Evolutionary conservation across 2,329 filamentous ascomycete genomes (phyloP), one percentile per base, ranked within the genome.

Genomic region (Colletotrichum ledebouriae): DNA sequence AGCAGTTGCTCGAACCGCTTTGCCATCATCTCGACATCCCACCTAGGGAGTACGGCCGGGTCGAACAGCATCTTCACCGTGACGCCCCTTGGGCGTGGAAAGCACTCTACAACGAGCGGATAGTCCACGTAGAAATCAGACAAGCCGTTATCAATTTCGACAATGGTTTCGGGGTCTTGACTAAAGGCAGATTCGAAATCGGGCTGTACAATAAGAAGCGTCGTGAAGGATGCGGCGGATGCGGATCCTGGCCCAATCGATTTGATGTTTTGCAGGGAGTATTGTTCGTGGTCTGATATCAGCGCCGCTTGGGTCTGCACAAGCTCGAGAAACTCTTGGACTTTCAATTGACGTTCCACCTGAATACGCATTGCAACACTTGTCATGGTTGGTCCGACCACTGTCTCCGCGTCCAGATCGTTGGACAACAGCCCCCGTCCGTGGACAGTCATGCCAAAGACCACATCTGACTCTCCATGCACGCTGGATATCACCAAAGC

Each of bases 121-220:
- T 57, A 57, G 15, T 57, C 53, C 53, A 57, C 53, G 53, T 57
- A 57, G 53, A 25, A 57, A 42, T 57, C 39, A 10, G 34, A 44
- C 15, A 37, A 57, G 29, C 34, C 39, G 37, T 42, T 44, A 6
- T 42, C 34, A 10, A 44, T 42, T 15, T 57, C 53, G 53, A 57
- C 53, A 57, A 44, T 44, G 15, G 20, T 20, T 44, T 44, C 37
- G 12, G 53, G 15, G 17, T 57, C 37, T n/a, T 29, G 17, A 37
- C 34, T 44, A 42, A 42, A 57, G 37, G 7, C 34, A 44, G 53
- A 57, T 12, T 44, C 53, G 12, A 57, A 57, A 44, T 57, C 37
- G 15, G 53, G 53, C 53, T 57, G 53, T 57, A 57, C 17, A 44
- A 57, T 22, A 12, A 57, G 53, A 25, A 57, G 17, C 44, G 53